Base-by-base conservation (phyloP, 805 yeast species). In the Priceomyces melissophilus region DNA sequence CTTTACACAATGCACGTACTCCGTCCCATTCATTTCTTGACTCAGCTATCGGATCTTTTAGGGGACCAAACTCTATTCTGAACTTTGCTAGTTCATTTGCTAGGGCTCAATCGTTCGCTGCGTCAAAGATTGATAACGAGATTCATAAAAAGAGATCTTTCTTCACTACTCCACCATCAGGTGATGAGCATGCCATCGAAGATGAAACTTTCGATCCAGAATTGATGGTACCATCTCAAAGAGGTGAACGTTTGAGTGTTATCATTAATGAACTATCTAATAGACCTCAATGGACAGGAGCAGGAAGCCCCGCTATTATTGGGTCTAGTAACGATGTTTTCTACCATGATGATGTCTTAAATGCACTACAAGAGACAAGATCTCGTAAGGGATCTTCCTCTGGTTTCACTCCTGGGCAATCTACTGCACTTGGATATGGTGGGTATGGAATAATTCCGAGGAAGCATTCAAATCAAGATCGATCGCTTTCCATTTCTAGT, bases 81-180 rank as follows among this genome's bases (percentile, higher is more conserved):
- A 79, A 85, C 41, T 87, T 87, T 63, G 95, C 95, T 1, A 78
- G 86, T 10, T 87, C 95, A 0, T 79, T 75, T 54, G 76, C 80
- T 30, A 74, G 96, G 57, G 93, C 95, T 1, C 91, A 86, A 57
- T 78, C 88, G 2, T 76, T 73, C 57, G 70, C 75, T 37, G 75
- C 79, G 10, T 56, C 60, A 17, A 64, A 65, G 39, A 51, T 75
- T 23, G 82, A 76, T 49, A 72, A 74, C 20, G 69, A 75, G 28
- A 79, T 84, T 49, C 77, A 72, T 51, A 76, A 79, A 6, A 65
- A 74, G 25, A 65, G 95, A 49, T 81, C 89, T 0, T 86, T 75
- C 47, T 83, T 86, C 56, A 32, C 42, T 9, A 32, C 41, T 12
- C 39, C 37, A 10, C 40, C 70, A 57, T 52, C 78, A 69, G 49